phyloP scores from a whole-genome alignment of 495 filamentous ascomycete genomes.

The Neurospora sp. region DNA sequence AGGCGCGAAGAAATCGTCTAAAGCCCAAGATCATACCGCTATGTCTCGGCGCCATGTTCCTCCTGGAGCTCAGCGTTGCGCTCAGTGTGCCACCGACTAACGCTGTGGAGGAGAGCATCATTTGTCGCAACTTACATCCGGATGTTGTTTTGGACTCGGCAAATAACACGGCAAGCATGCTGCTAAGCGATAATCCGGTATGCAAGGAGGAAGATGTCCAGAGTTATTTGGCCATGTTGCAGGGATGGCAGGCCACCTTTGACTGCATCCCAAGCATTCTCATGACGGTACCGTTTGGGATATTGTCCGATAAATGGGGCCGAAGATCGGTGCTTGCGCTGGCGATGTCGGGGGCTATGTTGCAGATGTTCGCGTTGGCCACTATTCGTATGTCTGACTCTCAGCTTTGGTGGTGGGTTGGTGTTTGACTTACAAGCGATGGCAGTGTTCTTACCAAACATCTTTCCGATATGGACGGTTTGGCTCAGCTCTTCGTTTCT shows the following conservation, averaged over 20 bases:
- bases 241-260: slow-evolving; percentile 19
- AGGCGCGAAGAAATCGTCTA: slow-evolving; percentile 4
- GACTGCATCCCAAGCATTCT: slow-evolving; percentile 22
- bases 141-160: slow-evolving; percentile 4
- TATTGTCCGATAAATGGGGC: slow-evolving; percentile 27
- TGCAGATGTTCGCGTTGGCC: slow-evolving; percentile 5
- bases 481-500: slow-evolving; percentile 12
- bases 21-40: slow-evolving; percentile 18
- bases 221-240: slow-evolving; percentile 22
- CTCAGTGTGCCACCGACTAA: slow-evolving; percentile 14
- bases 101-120: slow-evolving; percentile 23
- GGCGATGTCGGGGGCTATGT: slow-evolving; percentile 9
- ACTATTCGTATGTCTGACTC: slow-evolving; percentile 12
- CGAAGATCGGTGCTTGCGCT: slow-evolving; percentile 19
- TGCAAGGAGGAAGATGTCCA: slow-evolving; percentile 24
- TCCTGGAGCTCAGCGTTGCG: slow-evolving; percentile 18
- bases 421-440: not conserved
- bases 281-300: slow-evolving; percentile 20
- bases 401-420: not conserved
- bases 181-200: slow-evolving; percentile 7
- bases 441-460: slow-evolving; percentile 17
- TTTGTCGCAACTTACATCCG: slow-evolving; percentile 25
- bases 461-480: slow-evolving; percentile 22
- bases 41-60: slow-evolving; percentile 13
- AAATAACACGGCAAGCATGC: not conserved